Percentiles rank a stretch among this genome's conserved stretches.
Evolutionary conservation across 305 asterid genomes (phyloP).

Genomic region (Withania somnifera): DNA sequence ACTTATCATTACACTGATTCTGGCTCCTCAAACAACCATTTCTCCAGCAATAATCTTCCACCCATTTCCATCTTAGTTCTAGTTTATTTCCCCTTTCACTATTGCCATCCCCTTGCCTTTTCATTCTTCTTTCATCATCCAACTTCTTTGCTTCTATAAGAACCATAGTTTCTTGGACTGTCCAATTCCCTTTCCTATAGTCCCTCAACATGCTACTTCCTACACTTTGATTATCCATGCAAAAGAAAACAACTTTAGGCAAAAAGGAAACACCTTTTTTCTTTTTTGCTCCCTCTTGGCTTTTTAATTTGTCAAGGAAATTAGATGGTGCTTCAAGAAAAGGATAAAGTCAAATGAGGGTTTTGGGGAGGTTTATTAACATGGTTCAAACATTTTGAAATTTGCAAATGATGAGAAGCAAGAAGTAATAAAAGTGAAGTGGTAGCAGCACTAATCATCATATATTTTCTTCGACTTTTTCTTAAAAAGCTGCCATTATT

Average conservation of each 20-base stretch:
- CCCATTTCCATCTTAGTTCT: constrained; percentile 91
- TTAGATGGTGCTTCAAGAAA: neutral
- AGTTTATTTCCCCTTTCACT: constrained; percentile 38
- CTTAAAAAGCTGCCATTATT: neutral
- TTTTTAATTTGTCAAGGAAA: neutral
- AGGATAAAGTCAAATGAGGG: neutral
- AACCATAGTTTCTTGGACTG: constrained; percentile 65
- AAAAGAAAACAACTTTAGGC: neutral
- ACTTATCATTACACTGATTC: constrained; percentile 86
- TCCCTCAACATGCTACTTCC: constrained; percentile 29
- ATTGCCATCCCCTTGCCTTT: constrained; percentile 25
- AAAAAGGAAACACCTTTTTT: neutral
- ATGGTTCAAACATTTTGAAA: neutral
- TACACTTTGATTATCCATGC: constrained; percentile 20
- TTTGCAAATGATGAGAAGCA: constrained; percentile 6
- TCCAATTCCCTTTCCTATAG: constrained; percentile 95
- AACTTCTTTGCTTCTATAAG: constrained; percentile 73
- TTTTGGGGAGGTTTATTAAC: neutral
- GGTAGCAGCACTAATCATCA: neutral
- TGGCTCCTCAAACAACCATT: constrained; percentile 75
- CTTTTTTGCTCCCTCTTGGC: neutral
- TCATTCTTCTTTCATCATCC: constrained; percentile 76
- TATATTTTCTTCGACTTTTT: neutral
- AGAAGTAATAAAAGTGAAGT: neutral
- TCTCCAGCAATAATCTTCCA: constrained; percentile 86